Conservation (phyloP, 148 eudicot species). For the Cornus kousa region DNA sequence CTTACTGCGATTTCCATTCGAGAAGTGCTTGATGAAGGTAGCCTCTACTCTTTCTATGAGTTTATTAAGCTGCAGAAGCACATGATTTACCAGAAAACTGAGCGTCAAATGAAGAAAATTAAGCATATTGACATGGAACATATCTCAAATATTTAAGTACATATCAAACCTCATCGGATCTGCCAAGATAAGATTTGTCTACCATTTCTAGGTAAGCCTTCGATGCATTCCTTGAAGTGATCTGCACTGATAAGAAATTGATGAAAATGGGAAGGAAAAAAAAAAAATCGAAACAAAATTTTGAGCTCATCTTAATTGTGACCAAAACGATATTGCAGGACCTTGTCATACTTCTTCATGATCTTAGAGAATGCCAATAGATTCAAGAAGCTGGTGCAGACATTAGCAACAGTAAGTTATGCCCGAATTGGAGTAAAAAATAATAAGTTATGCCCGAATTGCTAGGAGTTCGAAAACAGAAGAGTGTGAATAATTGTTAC, state of each 20-base stretch:
- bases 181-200: slow-evolving; percentile 40
- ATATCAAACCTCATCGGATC: slow-evolving; percentile 41
- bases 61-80: slow-evolving; percentile 29
- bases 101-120: not conserved
- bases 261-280: not conserved
- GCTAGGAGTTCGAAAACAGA: too few relatives aligned
- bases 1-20: slow-evolving; percentile 36
- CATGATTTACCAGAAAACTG: not conserved
- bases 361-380: slow-evolving; percentile 39
- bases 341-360: slow-evolving; percentile 54
- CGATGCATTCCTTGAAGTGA: slow-evolving; percentile 45
- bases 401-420: not conserved
- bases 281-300: not conserved
- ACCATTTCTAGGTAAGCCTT: slow-evolving; percentile 40
- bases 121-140: not conserved
- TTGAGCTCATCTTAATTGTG: not conserved
- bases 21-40: slow-evolving; percentile 46
- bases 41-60: slow-evolving; percentile 49
- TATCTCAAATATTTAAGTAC: not conserved
- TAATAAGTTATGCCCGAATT: too few relatives aligned
- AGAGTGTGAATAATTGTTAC: slow-evolving; percentile 8
- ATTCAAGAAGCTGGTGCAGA: slow-evolving; percentile 38
- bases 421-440: not conserved
- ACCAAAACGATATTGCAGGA: slow-evolving; percentile 7
- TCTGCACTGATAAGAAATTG: slow-evolving; percentile 14